Conservation (phyloP, 148 eudicot genomes). For the Camellia lanceoleosa region DNA sequence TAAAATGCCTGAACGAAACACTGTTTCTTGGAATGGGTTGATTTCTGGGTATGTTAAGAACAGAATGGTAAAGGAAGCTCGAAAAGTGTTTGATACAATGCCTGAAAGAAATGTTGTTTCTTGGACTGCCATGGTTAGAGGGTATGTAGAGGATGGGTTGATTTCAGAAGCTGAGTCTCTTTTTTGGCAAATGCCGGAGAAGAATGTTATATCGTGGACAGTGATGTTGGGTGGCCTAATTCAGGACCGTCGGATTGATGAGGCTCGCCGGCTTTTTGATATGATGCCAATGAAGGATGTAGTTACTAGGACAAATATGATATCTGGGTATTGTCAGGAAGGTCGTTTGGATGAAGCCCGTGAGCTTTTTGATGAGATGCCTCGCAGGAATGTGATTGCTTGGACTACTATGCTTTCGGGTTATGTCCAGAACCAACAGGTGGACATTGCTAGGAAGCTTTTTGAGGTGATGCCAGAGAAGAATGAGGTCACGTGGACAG, state of each 20-base stretch:
- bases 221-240: slow-evolving; percentile 47
- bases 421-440: slow-evolving; percentile 31
- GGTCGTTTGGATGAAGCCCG: slow-evolving; percentile 42
- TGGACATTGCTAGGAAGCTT: slow-evolving; percentile 53
- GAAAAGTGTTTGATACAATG: slow-evolving; percentile 38
- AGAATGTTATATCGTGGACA: slow-evolving; percentile 46
- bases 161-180: slow-evolving; percentile 33
- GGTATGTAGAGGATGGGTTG: slow-evolving; percentile 41
- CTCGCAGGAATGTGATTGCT: slow-evolving; percentile 37
- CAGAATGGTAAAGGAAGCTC: slow-evolving; percentile 38
- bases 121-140: slow-evolving; percentile 45
- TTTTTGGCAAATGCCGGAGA: slow-evolving; percentile 40
- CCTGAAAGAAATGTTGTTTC: slow-evolving; percentile 43
- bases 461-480: slow-evolving; percentile 61
- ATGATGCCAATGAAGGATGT: slow-evolving; percentile 48
- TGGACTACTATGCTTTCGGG: slow-evolving; percentile 52
- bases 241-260: slow-evolving; percentile 28
- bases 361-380: slow-evolving; percentile 45
- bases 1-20: slow-evolving; percentile 42
- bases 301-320: slow-evolving; percentile 41
- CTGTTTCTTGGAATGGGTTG: slow-evolving; percentile 42
- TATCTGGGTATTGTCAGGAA: slow-evolving; percentile 42
- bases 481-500: slow-evolving; percentile 57
- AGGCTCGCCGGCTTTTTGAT: slow-evolving; percentile 41
- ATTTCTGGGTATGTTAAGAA: slow-evolving; percentile 45